Evolutionary conservation across 2,329 filamentous ascomycete genomes (phyloP).

Genomic region (Arachnomyces sp.): DNA sequence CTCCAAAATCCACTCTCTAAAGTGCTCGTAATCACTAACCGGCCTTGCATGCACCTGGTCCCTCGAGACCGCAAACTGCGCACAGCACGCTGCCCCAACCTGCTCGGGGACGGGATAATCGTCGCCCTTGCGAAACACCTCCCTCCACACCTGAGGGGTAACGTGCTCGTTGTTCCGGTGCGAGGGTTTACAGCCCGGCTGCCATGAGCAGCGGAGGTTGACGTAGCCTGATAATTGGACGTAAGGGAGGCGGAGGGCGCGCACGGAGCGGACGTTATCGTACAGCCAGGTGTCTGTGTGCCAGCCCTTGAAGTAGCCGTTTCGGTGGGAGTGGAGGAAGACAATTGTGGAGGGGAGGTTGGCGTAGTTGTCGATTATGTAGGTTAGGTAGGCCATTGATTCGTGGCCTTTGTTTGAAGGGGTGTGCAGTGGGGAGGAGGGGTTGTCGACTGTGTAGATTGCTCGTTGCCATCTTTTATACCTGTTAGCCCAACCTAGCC

Average conservation of each 20-base stretch:
- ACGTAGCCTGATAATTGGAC: slow-evolving; percentile 44
- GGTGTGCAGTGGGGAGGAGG: slow-evolving; percentile 16
- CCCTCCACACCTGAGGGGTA: slow-evolving; percentile 18
- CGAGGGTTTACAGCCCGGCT: slow-evolving; percentile 39
- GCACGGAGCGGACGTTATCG: slow-evolving; percentile 41
- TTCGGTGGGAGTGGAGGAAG: slow-evolving; percentile 35
- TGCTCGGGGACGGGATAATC: slow-evolving; percentile 31
- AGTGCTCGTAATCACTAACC: slow-evolving; percentile 42
- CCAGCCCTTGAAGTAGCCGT: slow-evolving; percentile 35
- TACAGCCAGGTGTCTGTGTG: slow-evolving; percentile 43
- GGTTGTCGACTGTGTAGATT: slow-evolving; percentile 36
- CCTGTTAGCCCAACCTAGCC: slow-evolving; percentile 1
- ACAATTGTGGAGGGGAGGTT: slow-evolving; percentile 36
- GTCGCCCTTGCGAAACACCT: slow-evolving; percentile 13
- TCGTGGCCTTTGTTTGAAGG: slow-evolving; percentile 43
- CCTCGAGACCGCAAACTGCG: slow-evolving; percentile 52
- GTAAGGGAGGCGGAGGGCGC: slow-evolving; percentile 37
- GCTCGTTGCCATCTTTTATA: slow-evolving; percentile 35
- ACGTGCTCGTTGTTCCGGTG: slow-evolving; percentile 18
- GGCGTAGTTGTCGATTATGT: slow-evolving; percentile 45
- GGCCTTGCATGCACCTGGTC: slow-evolving; percentile 41
- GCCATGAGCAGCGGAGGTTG: slow-evolving; percentile 48
- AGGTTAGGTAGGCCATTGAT: slow-evolving; percentile 46
- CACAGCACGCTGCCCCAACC: slow-evolving; percentile 49
- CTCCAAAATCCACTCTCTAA: slow-evolving; percentile 48